A percentile compares a stretch with the other conserved stretches of the same genome.
Conservation (phyloP, 2,329 filamentous ascomycete genomes). For the Cladosporium colombiae region DNA sequence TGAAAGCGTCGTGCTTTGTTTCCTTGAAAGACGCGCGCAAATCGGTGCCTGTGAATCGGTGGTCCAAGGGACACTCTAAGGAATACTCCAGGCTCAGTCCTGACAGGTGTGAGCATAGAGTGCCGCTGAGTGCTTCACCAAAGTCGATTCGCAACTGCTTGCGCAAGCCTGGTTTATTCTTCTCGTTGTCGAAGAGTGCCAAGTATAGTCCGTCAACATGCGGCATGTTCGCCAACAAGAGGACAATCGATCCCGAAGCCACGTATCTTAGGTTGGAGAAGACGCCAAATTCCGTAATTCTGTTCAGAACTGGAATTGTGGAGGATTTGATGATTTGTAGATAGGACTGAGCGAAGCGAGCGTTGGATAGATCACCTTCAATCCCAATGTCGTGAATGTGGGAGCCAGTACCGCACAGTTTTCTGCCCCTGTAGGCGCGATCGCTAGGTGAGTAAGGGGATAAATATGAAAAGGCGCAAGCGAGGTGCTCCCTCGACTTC, state of each 20-base stretch:
- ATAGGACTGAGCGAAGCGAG: not conserved
- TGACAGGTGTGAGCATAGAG: not conserved
- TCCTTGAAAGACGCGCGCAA: too few relatives aligned
- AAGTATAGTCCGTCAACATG: not conserved
- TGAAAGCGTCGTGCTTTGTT: not conserved
- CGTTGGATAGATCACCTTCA: not conserved
- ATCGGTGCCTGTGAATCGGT: not conserved
- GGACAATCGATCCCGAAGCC: not conserved
- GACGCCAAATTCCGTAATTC: not conserved
- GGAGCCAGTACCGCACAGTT: not conserved
- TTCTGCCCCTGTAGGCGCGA: not conserved
- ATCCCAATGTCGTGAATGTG: not conserved
- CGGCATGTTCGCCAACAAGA: not conserved
- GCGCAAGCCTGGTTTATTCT: not conserved
- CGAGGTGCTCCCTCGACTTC: not conserved
- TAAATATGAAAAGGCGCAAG: not conserved
- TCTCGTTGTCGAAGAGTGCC: not conserved
- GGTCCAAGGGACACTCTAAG: not conserved
- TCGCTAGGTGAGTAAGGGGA: not conserved
- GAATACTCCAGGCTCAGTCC: not conserved
- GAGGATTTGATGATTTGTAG: not conserved
- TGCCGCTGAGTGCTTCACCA: not conserved
- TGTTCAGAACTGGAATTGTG: not conserved
- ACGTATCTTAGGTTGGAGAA: not conserved
- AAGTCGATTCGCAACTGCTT: not conserved